A percentile compares a stretch with the other conserved stretches of the same genome.
phyloP scores from a whole-genome alignment of 2,329 filamentous ascomycete species.

The Colletotrichum godetiae region DNA sequence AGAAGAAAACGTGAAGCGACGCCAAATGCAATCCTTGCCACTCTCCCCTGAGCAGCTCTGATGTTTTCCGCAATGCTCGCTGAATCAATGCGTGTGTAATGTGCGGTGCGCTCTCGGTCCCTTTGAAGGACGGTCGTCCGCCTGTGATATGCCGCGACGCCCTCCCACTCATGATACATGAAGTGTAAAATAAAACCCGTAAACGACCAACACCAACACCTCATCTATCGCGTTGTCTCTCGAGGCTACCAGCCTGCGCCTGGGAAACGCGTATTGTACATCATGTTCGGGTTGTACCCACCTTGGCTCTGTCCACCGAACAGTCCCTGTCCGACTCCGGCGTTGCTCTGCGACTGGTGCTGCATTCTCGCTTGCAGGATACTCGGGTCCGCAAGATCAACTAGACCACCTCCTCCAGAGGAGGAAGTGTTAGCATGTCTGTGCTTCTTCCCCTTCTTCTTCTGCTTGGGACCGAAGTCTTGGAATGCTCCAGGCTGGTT shows the following conservation, averaged over 20 bases:
- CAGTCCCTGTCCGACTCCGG: constrained; percentile 87
- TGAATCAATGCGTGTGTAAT: constrained; percentile 45
- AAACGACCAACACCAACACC: constrained; percentile 28
- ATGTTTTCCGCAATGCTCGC: constrained; percentile 54
- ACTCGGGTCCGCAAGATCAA: constrained; percentile 99
- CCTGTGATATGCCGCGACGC: constrained; percentile 32
- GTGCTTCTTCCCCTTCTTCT: constrained; percentile 99
- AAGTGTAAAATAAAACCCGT: constrained; percentile 33
- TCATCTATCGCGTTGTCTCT: constrained; percentile 21
- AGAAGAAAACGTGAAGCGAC: constrained; percentile 36
- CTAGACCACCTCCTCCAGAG: constrained; percentile 98
- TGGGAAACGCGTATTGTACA: constrained; percentile 68
- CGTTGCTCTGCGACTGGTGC: constrained; percentile 84
- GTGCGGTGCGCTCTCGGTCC: constrained; percentile 29
- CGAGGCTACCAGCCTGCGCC: constrained; percentile 38
- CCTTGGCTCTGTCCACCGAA: constrained; percentile 91
- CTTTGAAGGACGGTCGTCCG: constrained; percentile 21
- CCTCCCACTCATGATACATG: constrained; percentile 37
- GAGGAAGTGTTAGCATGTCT: constrained; percentile 99
- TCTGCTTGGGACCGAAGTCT: constrained; percentile 95
- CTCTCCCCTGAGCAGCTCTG: constrained; percentile 39
- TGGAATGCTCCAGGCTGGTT: constrained; percentile 86
- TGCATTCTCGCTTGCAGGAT: constrained; percentile 98
- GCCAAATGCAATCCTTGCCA: constrained; percentile 45
- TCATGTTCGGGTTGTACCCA: constrained; percentile 91